Conservation (phyloP, 2,329 filamentous ascomycete species). For the Tetracladium maxilliforme region DNA sequence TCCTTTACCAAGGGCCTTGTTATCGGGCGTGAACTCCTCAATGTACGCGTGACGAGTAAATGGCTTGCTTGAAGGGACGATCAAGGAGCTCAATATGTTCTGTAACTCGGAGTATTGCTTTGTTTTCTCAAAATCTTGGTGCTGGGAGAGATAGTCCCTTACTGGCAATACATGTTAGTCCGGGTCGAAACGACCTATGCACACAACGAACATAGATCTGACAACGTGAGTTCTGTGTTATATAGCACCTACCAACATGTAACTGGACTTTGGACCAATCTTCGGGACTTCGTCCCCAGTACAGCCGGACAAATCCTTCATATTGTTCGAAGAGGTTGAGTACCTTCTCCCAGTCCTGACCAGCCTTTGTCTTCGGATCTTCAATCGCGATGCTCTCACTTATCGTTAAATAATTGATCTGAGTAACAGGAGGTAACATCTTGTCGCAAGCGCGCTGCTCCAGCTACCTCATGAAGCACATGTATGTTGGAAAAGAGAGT, state of each 20-base stretch:
- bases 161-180: conserved; percentile 1
- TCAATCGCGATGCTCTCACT: too few relatives aligned
- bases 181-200: too few relatives aligned
- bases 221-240: too few relatives aligned
- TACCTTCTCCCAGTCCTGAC: too few relatives aligned
- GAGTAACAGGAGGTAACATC: too few relatives aligned
- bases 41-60: conserved; percentile 10
- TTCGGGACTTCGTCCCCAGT: conserved; percentile 16
- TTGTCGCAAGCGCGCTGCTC: too few relatives aligned
- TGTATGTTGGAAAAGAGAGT: too few relatives aligned
- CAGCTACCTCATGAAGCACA: too few relatives aligned
- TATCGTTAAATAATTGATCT: too few relatives aligned
- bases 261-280: conserved; percentile 13
- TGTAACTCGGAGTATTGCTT: conserved; percentile 8
- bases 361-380: conserved; percentile 41
- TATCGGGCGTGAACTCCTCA: conserved; percentile 9
- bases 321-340: too few relatives aligned
- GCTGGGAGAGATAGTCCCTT: conserved; percentile 8
- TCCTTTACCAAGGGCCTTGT: conserved; percentile 7
- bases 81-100: too few relatives aligned
- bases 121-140: conserved; percentile 10
- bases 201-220: too few relatives aligned
- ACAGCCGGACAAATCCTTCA: conserved; percentile 12
- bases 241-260: conserved; percentile 11
- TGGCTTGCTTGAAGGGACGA: conserved; percentile 2